Conservation (phyloP, 768 basidiomycete genomes). For the Termitomyces sp. region DNA sequence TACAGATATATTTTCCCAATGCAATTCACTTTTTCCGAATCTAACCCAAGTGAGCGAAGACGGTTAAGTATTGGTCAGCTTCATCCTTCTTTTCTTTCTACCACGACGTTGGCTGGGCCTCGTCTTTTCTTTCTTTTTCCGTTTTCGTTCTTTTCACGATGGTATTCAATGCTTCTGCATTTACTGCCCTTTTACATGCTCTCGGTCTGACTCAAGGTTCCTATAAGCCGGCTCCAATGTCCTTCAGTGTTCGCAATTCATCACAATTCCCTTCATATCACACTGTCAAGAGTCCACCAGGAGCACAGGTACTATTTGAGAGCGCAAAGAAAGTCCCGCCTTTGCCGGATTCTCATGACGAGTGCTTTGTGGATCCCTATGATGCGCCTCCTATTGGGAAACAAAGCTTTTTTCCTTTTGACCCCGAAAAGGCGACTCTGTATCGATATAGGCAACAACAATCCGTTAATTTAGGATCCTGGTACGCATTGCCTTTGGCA, state of each 20-base stretch:
- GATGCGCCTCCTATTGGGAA: constrained; percentile 21
- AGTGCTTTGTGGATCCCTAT: constrained; percentile 26
- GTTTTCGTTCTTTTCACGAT: constrained; percentile 6
- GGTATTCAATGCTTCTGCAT: constrained; percentile 17
- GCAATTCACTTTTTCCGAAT: constrained; percentile 10
- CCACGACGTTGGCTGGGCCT: constrained; percentile 16
- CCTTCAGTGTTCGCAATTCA: constrained; percentile 4
- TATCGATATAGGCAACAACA: constrained; percentile 61
- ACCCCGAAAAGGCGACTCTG: constrained; percentile 40
- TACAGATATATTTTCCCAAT: constrained; percentile 9
- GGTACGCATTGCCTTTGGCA: constrained; percentile 27
- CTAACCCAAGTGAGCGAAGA: too few species aligned
- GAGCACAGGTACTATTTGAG: constrained; percentile 1
- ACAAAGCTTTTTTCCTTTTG: constrained; percentile 41
- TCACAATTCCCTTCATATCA: neutral
- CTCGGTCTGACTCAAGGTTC: constrained; percentile 23
- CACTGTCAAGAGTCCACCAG: neutral
- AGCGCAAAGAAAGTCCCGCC: neutral
- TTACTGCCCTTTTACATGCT: constrained; percentile 25
- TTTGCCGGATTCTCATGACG: neutral
- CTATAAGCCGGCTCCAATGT: constrained; percentile 20
- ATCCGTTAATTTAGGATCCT: constrained; percentile 61
- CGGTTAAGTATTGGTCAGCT: constrained; percentile 10
- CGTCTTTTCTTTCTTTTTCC: constrained; percentile 6
- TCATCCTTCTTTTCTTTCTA: neutral